A percentile compares a stretch with the other conserved stretches of the same genome.
phyloP scores from a whole-genome alignment of 2,329 filamentous ascomycete species.

The Scleromitrula shiraiana region DNA sequence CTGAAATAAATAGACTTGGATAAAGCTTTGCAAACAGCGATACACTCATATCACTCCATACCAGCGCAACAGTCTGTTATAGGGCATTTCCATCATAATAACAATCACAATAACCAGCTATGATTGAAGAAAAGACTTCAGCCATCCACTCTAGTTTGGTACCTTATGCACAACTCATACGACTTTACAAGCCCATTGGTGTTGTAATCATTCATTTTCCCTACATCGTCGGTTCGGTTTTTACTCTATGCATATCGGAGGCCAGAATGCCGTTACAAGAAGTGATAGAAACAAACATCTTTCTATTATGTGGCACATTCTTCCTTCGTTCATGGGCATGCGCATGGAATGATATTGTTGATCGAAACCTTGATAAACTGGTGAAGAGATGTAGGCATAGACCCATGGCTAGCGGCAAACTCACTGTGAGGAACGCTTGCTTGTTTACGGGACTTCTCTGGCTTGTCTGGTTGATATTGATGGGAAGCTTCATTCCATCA shows the following conservation, averaged over 20 bases:
- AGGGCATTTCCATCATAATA: too few relatives aligned
- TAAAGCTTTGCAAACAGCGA: too few relatives aligned
- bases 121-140: neutral
- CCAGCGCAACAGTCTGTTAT: too few relatives aligned
- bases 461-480: neutral
- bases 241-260: neutral
- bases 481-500: neutral
- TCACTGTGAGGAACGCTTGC: neutral
- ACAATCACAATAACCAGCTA: too few relatives aligned
- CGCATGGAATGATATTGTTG: neutral
- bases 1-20: too few relatives aligned
- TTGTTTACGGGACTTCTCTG: neutral
- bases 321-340: neutral
- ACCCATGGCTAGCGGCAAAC: neutral
- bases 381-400: neutral
- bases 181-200: neutral
- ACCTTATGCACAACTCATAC: neutral
- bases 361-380: neutral
- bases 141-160: neutral
- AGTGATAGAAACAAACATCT: neutral
- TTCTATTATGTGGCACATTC: neutral
- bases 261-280: neutral
- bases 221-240: neutral
- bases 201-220: neutral
- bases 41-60: too few relatives aligned